phyloP scores from a whole-genome alignment of 1,284 basidiomycete genomes.

The Rhizoctonia solani region DNA sequence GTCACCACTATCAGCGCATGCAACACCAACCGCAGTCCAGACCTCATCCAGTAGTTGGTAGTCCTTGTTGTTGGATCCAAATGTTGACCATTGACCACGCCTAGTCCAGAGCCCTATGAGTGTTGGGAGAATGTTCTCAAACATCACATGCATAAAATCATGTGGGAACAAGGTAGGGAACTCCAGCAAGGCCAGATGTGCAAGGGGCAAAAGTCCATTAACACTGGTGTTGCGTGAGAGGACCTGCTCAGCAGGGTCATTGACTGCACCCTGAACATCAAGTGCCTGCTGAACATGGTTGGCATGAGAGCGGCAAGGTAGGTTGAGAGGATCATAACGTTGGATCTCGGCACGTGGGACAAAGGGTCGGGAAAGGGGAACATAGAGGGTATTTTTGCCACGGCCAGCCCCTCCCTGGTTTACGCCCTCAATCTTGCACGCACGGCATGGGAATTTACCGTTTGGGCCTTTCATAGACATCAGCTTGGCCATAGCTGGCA shows the following conservation, averaged over 20 bases:
- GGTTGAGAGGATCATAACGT: neutral
- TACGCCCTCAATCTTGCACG: constrained; percentile 31
- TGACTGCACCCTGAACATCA: neutral
- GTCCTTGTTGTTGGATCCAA: constrained; percentile 41
- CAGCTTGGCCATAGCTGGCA: constrained; percentile 39
- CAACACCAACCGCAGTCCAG: constrained; percentile 50
- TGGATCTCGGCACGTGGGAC: neutral
- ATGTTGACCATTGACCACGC: neutral
- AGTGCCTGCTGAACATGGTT: constrained; percentile 4
- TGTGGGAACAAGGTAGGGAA: constrained; percentile 37
- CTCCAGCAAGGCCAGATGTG: constrained; percentile 12
- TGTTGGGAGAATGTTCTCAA: constrained; percentile 35
- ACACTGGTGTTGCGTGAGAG: constrained; percentile 14
- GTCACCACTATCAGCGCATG: constrained; percentile 43
- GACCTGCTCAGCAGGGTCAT: neutral
- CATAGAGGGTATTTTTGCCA: constrained; percentile 6
- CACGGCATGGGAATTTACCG: constrained; percentile 32
- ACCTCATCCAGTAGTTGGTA: neutral
- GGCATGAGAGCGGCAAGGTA: constrained; percentile 14
- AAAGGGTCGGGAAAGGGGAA: constrained; percentile 7
- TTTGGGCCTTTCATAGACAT: constrained; percentile 37
- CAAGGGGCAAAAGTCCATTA: constrained; percentile 21
- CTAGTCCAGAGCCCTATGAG: constrained; percentile 35
- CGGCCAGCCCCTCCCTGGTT: neutral
- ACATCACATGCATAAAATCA: constrained; percentile 39